phyloP scores from a whole-genome alignment of 345 rosid genomes.

The Lagerstroemia speciosa region DNA sequence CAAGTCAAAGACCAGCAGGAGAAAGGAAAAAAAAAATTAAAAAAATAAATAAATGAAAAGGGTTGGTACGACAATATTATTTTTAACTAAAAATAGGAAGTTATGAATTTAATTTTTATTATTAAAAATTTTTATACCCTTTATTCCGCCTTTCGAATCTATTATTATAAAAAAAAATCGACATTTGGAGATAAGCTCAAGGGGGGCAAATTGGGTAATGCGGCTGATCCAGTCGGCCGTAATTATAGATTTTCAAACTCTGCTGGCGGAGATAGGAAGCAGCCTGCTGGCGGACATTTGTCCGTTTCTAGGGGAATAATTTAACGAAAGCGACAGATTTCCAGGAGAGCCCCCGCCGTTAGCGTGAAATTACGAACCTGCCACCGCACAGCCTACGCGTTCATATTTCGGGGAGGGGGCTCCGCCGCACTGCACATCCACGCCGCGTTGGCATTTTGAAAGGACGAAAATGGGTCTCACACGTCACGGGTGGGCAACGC shows the following conservation, averaged over 20 bases:
- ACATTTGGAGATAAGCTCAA: not conserved
- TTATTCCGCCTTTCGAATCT: too few species aligned
- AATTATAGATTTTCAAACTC: not conserved
- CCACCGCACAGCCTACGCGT: not conserved
- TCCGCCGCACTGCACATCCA: not conserved
- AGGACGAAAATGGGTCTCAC: not conserved
- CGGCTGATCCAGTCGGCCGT: not conserved
- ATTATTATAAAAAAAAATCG: not conserved
- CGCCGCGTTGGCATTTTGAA: not conserved
- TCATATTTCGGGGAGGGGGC: too few species aligned
- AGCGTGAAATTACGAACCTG: not conserved
- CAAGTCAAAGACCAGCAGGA: not conserved
- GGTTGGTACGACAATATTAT: too few species aligned
- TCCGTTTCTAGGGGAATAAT: not conserved
- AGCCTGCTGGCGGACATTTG: not conserved
- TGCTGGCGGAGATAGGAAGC: not conserved
- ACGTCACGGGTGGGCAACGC: not conserved
- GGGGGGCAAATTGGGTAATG: not conserved
- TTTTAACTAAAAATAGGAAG: too few species aligned
- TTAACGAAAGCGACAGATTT: not conserved
- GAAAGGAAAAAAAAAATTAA: not conserved
- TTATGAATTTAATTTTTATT: too few species aligned
- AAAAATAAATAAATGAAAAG: too few species aligned
- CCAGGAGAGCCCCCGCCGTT: not conserved
- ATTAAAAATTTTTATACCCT: too few species aligned